Conservation (phyloP, 805 yeast species). For the Tetrapisispora iriomotensis region DNA sequence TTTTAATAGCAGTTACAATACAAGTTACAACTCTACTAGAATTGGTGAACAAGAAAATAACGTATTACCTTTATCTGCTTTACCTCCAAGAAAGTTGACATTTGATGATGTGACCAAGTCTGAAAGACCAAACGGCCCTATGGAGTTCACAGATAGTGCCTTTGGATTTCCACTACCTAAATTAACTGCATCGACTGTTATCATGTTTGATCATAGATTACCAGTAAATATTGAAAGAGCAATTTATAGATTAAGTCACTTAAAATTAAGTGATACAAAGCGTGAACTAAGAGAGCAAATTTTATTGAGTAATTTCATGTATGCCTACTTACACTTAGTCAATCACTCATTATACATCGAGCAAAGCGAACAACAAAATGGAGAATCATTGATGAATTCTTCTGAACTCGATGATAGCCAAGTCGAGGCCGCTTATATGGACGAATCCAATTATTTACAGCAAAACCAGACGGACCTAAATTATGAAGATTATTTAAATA, state of each 20-base stretch:
- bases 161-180: conserved; percentile 85
- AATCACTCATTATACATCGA: conserved; percentile 81
- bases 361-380: conserved; percentile 26
- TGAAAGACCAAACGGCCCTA: conserved; percentile 44
- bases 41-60: background rate
- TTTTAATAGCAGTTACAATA: background rate
- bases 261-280: conserved; percentile 89
- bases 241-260: conserved; percentile 81
- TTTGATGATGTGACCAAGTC: conserved; percentile 30
- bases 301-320: conserved; percentile 90
- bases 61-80: conserved; percentile 7
- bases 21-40: background rate
- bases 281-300: conserved; percentile 90
- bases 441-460: background rate
- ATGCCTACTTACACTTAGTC: conserved; percentile 87
- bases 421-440: background rate
- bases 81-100: conserved; percentile 29
- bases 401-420: conserved; percentile 2
- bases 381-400: background rate
- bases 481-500: background rate
- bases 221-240: conserved; percentile 96
- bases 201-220: conserved; percentile 76
- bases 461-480: background rate
- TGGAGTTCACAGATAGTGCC: conserved; percentile 64
- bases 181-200: conserved; percentile 61